Evolutionary conservation across 2,329 filamentous ascomycete genomes (phyloP), one percentile per base, ranked within the genome.

Genomic region (Reticulascus tulasneorum): DNA sequence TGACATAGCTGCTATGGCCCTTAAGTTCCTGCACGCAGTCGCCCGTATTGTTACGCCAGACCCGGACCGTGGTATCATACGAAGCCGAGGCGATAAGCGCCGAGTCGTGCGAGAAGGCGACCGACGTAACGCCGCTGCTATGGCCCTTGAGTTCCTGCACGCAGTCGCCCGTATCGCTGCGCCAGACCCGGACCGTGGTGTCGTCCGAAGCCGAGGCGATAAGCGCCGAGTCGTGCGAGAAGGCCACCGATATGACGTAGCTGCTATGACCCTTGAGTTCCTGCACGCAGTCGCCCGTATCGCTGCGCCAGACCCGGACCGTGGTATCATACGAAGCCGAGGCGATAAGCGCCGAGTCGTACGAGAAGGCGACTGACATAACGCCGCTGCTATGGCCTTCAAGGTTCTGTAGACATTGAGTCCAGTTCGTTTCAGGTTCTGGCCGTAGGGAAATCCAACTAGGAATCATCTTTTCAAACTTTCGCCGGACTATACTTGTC

Each of bases 391-490:
- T 31, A 29, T 41, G 31, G 19, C 34, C 39, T 13, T 37, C n/a
- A 6, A 46, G 26, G 3, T 46, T 51, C 24, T 45, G 42, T 6
- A 42, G 13, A 33, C 44, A 48, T 9, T 39, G 17, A 17, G 35
- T 19, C 49, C 49, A 53, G 23, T 49, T 25, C 2, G 19, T 9
- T n/a, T 46, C 37, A 9, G 47, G 29, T 9, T 21, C 24, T 11
- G 46, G 48, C 11, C 16, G 6, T 4, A 19, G 25, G 20, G 7
- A 28, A 35, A 57, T 22, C 48, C 47, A 55, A 2, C 17, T 9
- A 2, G 44, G 40, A 20, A 49, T 31, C 9, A 40, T n/a, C 1
- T 33, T 21, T 15, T 29, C n/a, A 25, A 51, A 52, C 13, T 20
- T 27, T 6, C 20, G 15, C 22, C 46, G 29, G 4, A 50, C 23